Base-by-base conservation (phyloP, 2,329 filamentous ascomycete genomes). In the Fusarium sp. region DNA sequence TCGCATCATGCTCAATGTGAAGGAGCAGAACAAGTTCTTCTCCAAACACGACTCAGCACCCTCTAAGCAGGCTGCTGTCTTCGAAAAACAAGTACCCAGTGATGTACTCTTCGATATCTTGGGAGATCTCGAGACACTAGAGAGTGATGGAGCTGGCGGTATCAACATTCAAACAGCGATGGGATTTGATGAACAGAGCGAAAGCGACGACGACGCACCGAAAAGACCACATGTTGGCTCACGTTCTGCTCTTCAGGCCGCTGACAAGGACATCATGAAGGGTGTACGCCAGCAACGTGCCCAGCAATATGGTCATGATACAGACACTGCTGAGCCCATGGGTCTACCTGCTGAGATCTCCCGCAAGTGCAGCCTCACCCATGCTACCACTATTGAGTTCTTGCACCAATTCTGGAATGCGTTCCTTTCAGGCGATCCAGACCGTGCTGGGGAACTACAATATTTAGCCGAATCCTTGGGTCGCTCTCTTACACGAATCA, bases 351-450 rank as follows among this genome's bases (percentile, higher is more conserved):
- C 82, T 3, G 84, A 87, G 3, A 82, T 92, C 22, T 83, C 87
- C 6, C 84, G 90, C 45, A 87, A 87, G 58, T 90, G 88, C 71
- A 82, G 81, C 42, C 80, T 89, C 58, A 97, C 95, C 1, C 94
- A 98, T 78, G 94, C 94, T 56, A 99, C 96, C 0, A 97, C 94
- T 0, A 91, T 93, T 40, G 96, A 99, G 77, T 99, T 98, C 76
- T 83, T 99, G n/a, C 93, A 95, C 74, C 97, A 98, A 79, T 99
- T 99, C 83, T 99, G 95, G 95, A 87, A 89, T 34, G 90, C 94
- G 0, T 99, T 97, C 76, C 86, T 97, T 27, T 98, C 94, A 0
- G 95, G 94, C 16, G 93, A 98, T 76, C 83, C 92, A 2, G 91
- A 93, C 64, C 90, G 93, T 34, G 93, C 93, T 1, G 86, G 86